Percentiles rank a stretch among this genome's conserved stretches.
phyloP scores from a whole-genome alignment of 495 filamentous ascomycete species.

The Elasticomyces elasticus region DNA sequence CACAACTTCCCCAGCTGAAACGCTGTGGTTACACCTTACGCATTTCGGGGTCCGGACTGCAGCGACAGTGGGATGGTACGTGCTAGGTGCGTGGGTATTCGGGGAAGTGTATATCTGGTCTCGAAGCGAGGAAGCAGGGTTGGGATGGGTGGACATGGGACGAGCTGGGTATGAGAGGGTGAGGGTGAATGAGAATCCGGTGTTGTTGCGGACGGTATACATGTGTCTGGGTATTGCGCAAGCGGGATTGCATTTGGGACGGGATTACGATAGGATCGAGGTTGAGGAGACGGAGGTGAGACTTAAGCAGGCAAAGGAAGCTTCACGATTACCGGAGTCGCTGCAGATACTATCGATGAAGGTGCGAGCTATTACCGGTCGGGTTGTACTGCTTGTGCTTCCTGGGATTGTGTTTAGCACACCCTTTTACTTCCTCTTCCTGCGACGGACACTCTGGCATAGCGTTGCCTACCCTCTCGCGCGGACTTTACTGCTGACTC shows the following conservation, averaged over 20 bases:
- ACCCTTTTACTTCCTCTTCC: conserved; percentile 51
- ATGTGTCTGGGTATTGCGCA: conserved; percentile 59
- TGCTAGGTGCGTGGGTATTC: conserved; percentile 67
- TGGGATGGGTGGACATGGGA: conserved; percentile 63
- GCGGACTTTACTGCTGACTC: conserved; percentile 56
- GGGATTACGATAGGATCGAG: conserved; percentile 62
- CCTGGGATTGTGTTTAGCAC: conserved; percentile 25
- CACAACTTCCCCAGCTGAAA: conserved; percentile 54
- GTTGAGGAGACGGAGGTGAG: conserved; percentile 39
- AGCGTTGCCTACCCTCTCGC: conserved; percentile 53
- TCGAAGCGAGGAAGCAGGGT: conserved; percentile 47
- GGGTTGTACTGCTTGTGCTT: not conserved
- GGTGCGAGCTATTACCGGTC: not conserved
- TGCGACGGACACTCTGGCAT: conserved; percentile 56
- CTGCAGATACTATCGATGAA: not conserved
- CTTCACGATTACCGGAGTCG: not conserved
- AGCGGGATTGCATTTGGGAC: conserved; percentile 56
- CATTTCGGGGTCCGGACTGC: conserved; percentile 35
- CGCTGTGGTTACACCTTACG: conserved; percentile 39
- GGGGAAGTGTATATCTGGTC: conserved; percentile 77
- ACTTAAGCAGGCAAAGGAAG: conserved; percentile 6
- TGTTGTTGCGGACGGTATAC: conserved; percentile 68
- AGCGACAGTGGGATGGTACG: conserved; percentile 38
- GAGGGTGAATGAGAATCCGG: conserved; percentile 74
- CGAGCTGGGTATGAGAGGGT: conserved; percentile 55